Evolutionary conservation across 306 rosid genomes (phyloP), one percentile per base, ranked within the genome.

Genomic region (Ceratonia siliqua): DNA sequence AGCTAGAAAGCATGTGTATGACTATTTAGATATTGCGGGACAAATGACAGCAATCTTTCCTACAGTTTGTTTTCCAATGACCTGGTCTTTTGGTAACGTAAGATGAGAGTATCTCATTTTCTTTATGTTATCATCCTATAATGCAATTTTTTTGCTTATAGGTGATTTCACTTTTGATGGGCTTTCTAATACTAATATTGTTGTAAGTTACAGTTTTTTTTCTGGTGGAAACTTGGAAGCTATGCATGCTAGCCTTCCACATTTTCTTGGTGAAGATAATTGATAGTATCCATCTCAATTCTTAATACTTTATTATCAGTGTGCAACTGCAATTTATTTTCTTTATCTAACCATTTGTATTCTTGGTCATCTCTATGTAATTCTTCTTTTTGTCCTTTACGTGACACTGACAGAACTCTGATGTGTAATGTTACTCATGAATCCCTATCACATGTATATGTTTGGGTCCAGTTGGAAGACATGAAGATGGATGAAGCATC

Each of bases 401-500:
- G 11, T 30, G 33, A 30, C 7, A 18, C 0, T 62, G 45, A 35
- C 18, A 54, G 38, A 73, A 67, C 50, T 9, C 13, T 50, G 41
- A 6, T 25, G 43, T 45, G 27, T 33, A 9, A 36, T 73, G 54
- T 65, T 56, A 42, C 56, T 66, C 5, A 56, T 0, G 24, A 53
- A 14, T 53, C 21, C 35, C 50, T 42, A 14, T 39, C 41, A 41
- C 25, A 62, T 53, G n/a, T 72, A 27, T 35, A 13, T 42, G 18
- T 54, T 49, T 76, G 35, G 59, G 45, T 77, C 27, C 83, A 94
- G 98, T 86, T 91, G 88, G 92, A 91, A 77, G 98, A 94, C 68
- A 88, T 83, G 92, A 80, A 84, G 28, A 88, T 86, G 90, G 92
- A 94, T 32, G 98, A 91, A 64, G 91, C 89, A 57, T 94, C 96